These are phyloP conservation scores for Dendrobium chrysotoxum DNA, from an alignment of 106 monocot species.

Conservation along the genomic window DNA sequence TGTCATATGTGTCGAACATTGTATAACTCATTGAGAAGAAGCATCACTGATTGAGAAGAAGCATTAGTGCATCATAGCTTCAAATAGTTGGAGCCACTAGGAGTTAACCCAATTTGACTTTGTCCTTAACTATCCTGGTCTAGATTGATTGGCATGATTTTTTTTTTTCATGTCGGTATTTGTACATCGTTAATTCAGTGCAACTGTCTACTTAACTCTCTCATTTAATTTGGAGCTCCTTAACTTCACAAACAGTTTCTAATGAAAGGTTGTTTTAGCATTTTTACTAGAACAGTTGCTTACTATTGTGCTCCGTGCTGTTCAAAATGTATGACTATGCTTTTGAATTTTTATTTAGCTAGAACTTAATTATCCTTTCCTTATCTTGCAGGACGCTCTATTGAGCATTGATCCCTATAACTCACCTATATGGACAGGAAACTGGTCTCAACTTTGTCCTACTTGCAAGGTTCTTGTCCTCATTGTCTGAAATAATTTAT, in stretches of 20 bases:
- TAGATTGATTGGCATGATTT: too few species aligned
- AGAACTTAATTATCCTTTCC: neutral
- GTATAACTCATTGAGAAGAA: too few species aligned
- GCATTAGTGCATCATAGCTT: too few species aligned
- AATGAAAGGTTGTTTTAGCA: neutral
- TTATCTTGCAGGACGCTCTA: constrained; percentile 53
- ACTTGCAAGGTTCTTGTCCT: constrained; percentile 73
- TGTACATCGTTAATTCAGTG: neutral
- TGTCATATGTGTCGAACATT: too few species aligned
- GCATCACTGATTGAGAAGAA: too few species aligned
- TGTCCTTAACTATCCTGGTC: too few species aligned
- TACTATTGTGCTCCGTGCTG: neutral
- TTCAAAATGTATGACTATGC: neutral
- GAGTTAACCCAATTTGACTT: too few species aligned
- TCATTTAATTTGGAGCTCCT: neutral
- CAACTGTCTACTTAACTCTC: neutral
- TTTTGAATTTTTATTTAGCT: neutral
- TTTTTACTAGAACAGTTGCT: neutral
- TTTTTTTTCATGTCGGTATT: neutral
- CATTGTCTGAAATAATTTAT: neutral
- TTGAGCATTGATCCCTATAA: constrained; percentile 52
- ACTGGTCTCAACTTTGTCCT: constrained; percentile 89
- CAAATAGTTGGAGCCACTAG: too few species aligned
- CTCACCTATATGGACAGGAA: constrained; percentile 61
- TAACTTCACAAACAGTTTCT: neutral